Conservation (phyloP, 2,329 filamentous ascomycete species). For the Trichoderma hamatum region DNA sequence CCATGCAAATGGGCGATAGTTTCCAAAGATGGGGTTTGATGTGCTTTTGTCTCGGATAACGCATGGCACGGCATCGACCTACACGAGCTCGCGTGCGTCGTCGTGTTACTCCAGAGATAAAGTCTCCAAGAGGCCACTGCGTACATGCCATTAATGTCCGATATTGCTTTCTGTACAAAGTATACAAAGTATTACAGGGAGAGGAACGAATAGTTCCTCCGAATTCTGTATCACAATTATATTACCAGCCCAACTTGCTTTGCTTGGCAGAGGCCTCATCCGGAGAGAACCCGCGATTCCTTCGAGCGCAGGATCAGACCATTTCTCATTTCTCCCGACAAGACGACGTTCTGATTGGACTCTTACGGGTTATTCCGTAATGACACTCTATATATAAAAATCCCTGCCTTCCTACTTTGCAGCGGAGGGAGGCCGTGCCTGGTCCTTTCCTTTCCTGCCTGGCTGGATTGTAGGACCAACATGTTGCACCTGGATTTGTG, state of each 20-base stretch:
- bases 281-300: background rate
- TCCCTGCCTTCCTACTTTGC: background rate
- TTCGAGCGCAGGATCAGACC: background rate
- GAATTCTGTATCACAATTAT: background rate
- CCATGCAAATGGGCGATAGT: constrained; percentile 5
- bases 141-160: constrained; percentile 10
- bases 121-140: constrained; percentile 5
- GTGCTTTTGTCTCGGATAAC: constrained; percentile 27
- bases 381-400: background rate
- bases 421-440: background rate
- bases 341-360: constrained; percentile 9
- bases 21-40: constrained; percentile 27
- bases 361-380: background rate
- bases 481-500: background rate
- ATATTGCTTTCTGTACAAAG: background rate
- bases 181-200: background rate
- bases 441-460: background rate
- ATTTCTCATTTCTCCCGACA: background rate
- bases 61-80: constrained; percentile 23
- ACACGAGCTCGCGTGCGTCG: constrained; percentile 28
- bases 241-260: background rate
- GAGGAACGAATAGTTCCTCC: background rate
- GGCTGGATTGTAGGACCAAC: constrained; percentile 5
- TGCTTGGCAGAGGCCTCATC: background rate
- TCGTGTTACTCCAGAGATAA: constrained; percentile 13